Conservation (phyloP, 768 basidiomycete genomes). For the Trametes villosa region DNA sequence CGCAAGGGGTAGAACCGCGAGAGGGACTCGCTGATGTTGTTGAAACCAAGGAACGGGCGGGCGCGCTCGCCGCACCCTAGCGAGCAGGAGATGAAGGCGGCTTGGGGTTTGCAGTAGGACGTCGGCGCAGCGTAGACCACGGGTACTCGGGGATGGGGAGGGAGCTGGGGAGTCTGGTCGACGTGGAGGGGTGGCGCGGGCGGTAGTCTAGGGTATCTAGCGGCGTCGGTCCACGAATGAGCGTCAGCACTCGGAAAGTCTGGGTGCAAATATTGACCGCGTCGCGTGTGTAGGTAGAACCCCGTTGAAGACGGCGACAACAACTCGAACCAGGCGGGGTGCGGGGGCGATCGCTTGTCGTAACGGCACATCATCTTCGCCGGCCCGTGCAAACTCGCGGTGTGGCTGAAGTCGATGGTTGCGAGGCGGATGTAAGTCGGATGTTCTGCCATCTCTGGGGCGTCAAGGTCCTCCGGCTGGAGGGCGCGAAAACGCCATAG, state of each 20-base stretch:
- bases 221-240: conserved; percentile 11
- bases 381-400: neutral
- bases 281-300: conserved; percentile 22
- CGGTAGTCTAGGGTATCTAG: conserved; percentile 11
- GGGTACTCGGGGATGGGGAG: conserved; percentile 12
- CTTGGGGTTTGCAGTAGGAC: neutral
- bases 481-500: conserved; percentile 17
- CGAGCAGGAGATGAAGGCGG: conserved; percentile 12
- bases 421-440: conserved; percentile 10
- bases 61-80: conserved; percentile 8
- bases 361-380: neutral
- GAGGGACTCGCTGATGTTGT: conserved; percentile 3
- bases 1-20: conserved; percentile 27
- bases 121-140: conserved; percentile 16
- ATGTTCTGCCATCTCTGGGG: conserved; percentile 11
- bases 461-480: conserved; percentile 23
- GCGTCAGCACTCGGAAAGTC: conserved; percentile 11
- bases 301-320: conserved; percentile 12
- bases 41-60: conserved; percentile 19
- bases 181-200: neutral
- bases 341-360: neutral
- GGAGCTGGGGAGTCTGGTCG: neutral
- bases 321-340: conserved; percentile 5
- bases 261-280: conserved; percentile 20
- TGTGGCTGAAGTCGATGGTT: conserved; percentile 13